phyloP scores from a whole-genome alignment of 1,284 basidiomycete genomes.

The Dichomitus squalens region DNA sequence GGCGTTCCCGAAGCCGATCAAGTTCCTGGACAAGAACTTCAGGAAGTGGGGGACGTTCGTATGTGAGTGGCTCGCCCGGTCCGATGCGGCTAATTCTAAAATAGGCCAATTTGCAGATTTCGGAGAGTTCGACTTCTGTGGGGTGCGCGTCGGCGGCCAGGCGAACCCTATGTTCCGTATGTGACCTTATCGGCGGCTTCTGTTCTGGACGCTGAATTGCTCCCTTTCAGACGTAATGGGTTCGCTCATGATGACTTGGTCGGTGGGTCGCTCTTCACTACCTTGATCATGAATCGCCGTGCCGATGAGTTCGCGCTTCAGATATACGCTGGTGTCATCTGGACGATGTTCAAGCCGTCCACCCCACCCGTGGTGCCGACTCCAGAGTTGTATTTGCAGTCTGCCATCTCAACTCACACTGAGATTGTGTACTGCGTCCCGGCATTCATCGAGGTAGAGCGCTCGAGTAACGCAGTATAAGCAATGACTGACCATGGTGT shows the following conservation, averaged over 20 bases:
- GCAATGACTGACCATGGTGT: background rate
- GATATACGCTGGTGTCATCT: conserved; percentile 13
- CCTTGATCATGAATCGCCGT: background rate
- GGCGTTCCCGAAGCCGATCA: conserved; percentile 34
- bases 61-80: conserved; percentile 3
- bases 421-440: conserved; percentile 25
- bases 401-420: conserved; percentile 9
- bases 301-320: background rate
- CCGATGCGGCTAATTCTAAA: background rate
- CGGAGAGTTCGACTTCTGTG: conserved; percentile 27
- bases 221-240: conserved; percentile 20
- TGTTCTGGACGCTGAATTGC: background rate
- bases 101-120: conserved; percentile 12
- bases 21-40: conserved; percentile 13
- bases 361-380: conserved; percentile 20
- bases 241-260: conserved; percentile 14
- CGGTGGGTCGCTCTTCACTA: conserved; percentile 5
- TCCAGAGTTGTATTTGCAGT: conserved; percentile 15
- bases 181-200: background rate
- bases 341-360: conserved; percentile 19
- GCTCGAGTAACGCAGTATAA: background rate
- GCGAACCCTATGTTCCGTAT: conserved; percentile 29
- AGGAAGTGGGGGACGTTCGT: conserved; percentile 14
- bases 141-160: conserved; percentile 24
- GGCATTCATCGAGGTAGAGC: conserved; percentile 28